Evolutionary conservation across 805 yeast species (phyloP), one percentile per base, ranked within the genome.

Genomic region (Brettanomyces sp.): DNA sequence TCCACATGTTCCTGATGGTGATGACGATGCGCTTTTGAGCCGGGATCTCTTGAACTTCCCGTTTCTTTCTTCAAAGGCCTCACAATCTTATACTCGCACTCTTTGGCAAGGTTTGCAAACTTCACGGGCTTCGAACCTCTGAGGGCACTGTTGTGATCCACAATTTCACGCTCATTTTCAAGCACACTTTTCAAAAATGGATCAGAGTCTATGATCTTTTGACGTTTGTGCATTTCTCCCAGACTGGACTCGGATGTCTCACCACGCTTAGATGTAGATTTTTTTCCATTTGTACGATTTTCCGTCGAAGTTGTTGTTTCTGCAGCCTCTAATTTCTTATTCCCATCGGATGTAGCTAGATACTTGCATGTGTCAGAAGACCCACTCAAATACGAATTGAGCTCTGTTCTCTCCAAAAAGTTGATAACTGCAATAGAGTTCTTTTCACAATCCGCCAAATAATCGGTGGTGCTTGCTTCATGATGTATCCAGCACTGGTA

Each of bases 371-470:
- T 69, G 36, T 73, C 78, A 3, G 80, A 69, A 21, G 77, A 71
- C 3, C 96, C 96, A 49, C 74, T 75, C 44, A 91, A 72, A 89
- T 93, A 90, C 30, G 86, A 76, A 45, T 83, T 72, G 49, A 91
- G 72, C 59, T 91, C 96, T 7, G 88, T 81, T 64, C 95, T 80
- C 56, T 88, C 95, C 59, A 86, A 65, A 58, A 91, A 90, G 47
- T 86, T 80, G 59, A 91, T 76, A 51, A 86, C 86, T 3, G 79
- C 71, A 33, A 91, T 72, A 3, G 76, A 73, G 36, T 74, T 67
- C 43, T 72, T 74, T 55, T 79, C 82, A 52, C 96, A 86, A 36
- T 77, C 80, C 9, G 80, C 74, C 49, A 88, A 75, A 60, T 91
- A 90, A 45, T 87, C 95, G 11, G 96, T 82, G 40, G 89, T 82